These are phyloP conservation scores for Heliamphora exappendiculata DNA, from an alignment of 148 eudicot species.

Conservation along the genomic window DNA sequence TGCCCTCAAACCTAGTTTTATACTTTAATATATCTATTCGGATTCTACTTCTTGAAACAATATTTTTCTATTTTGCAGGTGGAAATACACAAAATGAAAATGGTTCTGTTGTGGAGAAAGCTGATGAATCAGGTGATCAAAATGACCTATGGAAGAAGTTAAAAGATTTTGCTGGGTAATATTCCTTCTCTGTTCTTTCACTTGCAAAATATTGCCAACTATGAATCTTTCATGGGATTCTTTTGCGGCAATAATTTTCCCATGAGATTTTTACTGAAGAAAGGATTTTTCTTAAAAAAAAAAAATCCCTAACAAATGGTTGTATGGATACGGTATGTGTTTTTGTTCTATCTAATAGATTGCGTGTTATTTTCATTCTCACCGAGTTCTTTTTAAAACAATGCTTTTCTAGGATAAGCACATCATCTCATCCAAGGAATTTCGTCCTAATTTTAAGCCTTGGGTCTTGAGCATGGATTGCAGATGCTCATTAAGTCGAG, in stretches of 20 bases:
- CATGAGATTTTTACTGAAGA: no score
- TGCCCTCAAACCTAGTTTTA: neutral
- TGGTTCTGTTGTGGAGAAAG: conserved; percentile 28
- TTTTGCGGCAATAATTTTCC: neutral
- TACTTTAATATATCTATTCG: neutral
- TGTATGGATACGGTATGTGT: neutral
- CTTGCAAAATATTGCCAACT: neutral
- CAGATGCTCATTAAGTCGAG: neutral
- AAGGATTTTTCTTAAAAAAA: no score
- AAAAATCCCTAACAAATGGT: no score
- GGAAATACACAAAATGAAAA: conserved; percentile 35
- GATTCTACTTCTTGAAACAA: conserved; percentile 7
- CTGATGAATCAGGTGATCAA: conserved; percentile 48
- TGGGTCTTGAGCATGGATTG: neutral
- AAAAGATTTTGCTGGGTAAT: conserved; percentile 86
- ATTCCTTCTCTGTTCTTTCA: neutral
- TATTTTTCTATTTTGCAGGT: conserved; percentile 32
- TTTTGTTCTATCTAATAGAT: neutral
- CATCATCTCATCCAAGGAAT: neutral
- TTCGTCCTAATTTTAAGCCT: neutral
- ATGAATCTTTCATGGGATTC: neutral
- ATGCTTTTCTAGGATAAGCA: neutral
- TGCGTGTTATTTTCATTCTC: neutral
- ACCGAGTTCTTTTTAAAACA: neutral
- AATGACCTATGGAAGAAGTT: conserved; percentile 59